Evolutionary conservation across 2,329 filamentous ascomycete species (phyloP).

Genomic region (Metarhizium brunneum): DNA sequence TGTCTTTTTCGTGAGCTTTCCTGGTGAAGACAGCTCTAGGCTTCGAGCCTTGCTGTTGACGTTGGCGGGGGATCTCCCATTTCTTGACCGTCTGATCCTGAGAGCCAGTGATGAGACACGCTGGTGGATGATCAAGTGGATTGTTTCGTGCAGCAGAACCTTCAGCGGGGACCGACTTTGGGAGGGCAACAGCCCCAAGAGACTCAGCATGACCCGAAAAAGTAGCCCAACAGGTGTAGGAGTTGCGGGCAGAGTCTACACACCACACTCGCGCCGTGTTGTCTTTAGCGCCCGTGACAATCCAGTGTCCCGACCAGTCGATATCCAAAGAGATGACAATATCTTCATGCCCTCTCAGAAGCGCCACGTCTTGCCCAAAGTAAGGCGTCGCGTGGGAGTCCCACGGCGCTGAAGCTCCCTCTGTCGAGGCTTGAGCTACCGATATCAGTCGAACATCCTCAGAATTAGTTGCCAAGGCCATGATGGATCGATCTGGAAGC

Average conservation of each 20-base stretch:
- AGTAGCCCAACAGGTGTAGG: conserved; percentile 69
- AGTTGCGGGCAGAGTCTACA: conserved; percentile 64
- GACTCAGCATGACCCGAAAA: conserved; percentile 94
- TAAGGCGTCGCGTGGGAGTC: conserved; percentile 37
- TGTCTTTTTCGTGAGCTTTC: conserved; percentile 97
- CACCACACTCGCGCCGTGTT: conserved; percentile 90
- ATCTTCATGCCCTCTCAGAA: conserved; percentile 85
- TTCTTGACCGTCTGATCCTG: conserved; percentile 93
- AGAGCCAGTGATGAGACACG: conserved; percentile 82
- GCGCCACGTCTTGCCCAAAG: conserved; percentile 81
- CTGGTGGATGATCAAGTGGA: conserved; percentile 70
- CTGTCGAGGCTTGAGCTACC: conserved; percentile 35
- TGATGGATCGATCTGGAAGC: conserved; percentile 65
- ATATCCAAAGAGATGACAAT: conserved; percentile 92
- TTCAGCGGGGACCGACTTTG: conserved; percentile 57
- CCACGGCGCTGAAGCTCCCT: not conserved
- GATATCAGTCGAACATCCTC: conserved; percentile 88
- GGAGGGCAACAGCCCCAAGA: conserved; percentile 78
- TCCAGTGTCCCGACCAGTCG: conserved; percentile 96
- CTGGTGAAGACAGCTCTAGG: conserved; percentile 71
- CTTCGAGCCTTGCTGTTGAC: conserved; percentile 32
- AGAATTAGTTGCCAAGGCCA: conserved; percentile 90
- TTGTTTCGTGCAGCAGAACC: conserved; percentile 62
- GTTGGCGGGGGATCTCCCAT: conserved; percentile 67
- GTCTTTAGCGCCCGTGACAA: conserved; percentile 93